Base-by-base conservation (phyloP, 1,284 basidiomycete species). In the Nidula niveotomentosa region DNA sequence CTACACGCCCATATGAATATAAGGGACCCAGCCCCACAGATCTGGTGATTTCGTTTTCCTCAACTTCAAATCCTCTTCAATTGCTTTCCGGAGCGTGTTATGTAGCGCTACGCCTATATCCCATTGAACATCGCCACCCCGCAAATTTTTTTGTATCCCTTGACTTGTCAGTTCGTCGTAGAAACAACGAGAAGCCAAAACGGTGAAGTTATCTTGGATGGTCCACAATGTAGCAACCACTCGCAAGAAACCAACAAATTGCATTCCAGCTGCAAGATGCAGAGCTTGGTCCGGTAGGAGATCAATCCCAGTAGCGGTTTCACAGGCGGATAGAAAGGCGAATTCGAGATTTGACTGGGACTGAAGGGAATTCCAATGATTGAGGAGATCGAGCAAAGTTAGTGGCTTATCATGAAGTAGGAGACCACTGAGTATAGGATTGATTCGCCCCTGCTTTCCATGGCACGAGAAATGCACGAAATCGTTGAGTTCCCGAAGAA, bases 201-300 rank as follows among this genome's bases (percentile, higher is more conserved):
- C 37, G 8, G 8, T 39, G 8, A 39, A 39, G 9, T 12, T 5
- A 52, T 61, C 61, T 1, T 37, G 30, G n/a, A 62, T 58, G 8
- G 52, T 52, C 63, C 62, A 62, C 56, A 65, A 60, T 8, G 63
- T 65, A 36, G 47, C 61, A 5, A 63, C 55, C 10, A 62, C 61
- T 5, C 58, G 51, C 8, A 45, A 49, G 52, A 57, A 63, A 1
- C 63, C 63, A 36, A 54, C 53, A 10, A 53, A 53, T 8, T 62
- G 44, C 56, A 65, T 60, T 1, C 58, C 56, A 39, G 57, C 58
- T 9, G 55, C 60, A 9, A 64, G 48, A 51, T 62, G 60, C 0
- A 61, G 48, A 5, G 55, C 58, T 49, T 64, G 61, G 17, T 60
- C 60, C 2, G 57, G 53, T 6, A 60, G 12, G n/a, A 35, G 33